Conservation (phyloP, 495 filamentous ascomycete species). For the Penicillium egyptiacum region DNA sequence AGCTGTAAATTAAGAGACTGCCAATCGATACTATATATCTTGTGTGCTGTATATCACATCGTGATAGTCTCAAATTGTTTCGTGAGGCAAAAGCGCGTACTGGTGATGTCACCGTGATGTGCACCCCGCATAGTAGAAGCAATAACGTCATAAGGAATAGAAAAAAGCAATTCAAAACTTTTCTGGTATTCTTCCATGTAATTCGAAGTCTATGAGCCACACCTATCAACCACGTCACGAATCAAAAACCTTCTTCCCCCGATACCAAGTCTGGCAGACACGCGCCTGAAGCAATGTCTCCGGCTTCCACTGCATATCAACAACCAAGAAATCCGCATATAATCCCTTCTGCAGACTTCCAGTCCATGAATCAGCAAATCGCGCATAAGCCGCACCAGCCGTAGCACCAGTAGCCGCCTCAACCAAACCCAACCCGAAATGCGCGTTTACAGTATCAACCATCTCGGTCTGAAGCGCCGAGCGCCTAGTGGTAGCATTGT, state of each 20-base stretch:
- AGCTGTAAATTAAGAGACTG: not conserved
- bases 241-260: constrained; percentile 40
- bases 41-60: not conserved
- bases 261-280: constrained; percentile 58
- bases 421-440: constrained; percentile 52
- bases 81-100: not conserved
- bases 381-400: constrained; percentile 57
- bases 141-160: not conserved
- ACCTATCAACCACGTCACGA: not conserved
- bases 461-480: constrained; percentile 52
- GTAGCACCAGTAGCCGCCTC: constrained; percentile 57
- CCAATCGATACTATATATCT: not conserved
- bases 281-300: constrained; percentile 52
- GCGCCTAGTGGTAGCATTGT: constrained; percentile 57
- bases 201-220: not conserved
- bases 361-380: constrained; percentile 56
- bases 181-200: not conserved
- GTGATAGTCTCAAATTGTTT: not conserved
- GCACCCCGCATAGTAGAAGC: constrained; percentile 6
- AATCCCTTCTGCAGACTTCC: constrained; percentile 50
- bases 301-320: constrained; percentile 57
- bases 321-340: constrained; percentile 58
- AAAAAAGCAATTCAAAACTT: no score
- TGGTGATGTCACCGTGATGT: constrained; percentile 28
- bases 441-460: constrained; percentile 49